Base-by-base conservation (phyloP, 768 basidiomycete genomes). In the Punctularia strigosozonata region DNA sequence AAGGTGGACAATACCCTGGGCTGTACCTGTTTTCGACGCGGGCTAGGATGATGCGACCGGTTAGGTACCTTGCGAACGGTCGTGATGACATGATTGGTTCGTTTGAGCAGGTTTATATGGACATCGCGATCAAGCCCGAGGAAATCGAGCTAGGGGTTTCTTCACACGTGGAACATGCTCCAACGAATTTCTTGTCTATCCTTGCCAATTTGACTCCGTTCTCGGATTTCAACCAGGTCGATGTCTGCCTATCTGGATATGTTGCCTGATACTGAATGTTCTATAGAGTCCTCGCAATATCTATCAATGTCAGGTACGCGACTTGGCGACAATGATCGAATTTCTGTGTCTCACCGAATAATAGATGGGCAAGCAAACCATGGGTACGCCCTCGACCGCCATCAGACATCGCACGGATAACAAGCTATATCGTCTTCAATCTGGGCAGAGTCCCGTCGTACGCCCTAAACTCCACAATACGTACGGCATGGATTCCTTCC, bases 71-170 rank as follows among this genome's bases (percentile, higher is more conserved):
- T 30, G 65, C 68, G 40, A 98, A 97, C 55, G 84, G 83, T 17
- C 70, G 71, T 45, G 71, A 85, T 45, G 95, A 99, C 56, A 85
- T 86, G 56, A 71, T 98, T 39, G 95, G 95, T 3, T 73, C 94
- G 6, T 99, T 99, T 50, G 95, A 99, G 59, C 95, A 99, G 62
- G 95, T 97, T 4, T 99, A 98, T 56, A 90, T 98, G 89, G 88
- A 99, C 54, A 87, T 99, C 54, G 94, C 95, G 3, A 81, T 87
- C 50, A 86, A 76, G 39, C 80, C 80, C 3, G 80, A 81, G 48
- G 95, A 95, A 59, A 80, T 97, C 41, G 68, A 72, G 43, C 43
- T 50, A 40, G 77, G 70, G 13, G 66, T 85, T 5, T 83, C 89
- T 15, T 85, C 86, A 1, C 95, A 99, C 58, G 82, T 95, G 30